Evolutionary conservation across 2,329 filamentous ascomycete species (phyloP), one percentile per base, ranked within the genome.

Genomic region (Cylindrodendrum hubeiense): DNA sequence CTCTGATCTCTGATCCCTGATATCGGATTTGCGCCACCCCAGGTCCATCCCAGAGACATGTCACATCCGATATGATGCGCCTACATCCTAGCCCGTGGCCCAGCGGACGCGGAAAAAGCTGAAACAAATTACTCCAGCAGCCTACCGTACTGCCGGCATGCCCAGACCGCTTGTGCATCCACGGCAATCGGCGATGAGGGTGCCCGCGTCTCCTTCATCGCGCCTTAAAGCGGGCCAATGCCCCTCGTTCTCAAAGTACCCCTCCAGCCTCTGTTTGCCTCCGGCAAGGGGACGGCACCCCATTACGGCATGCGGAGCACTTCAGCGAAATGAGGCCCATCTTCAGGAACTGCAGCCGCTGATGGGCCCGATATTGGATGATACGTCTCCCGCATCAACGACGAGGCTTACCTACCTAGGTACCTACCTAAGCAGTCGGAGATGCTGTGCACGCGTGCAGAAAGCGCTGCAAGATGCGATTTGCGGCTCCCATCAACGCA

Each of bases 181-280:
- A 47, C 52, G 44, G 43, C 63, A 72, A 73, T 72, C 66, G 67
- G 69, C 71, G 67, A 73, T 69, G 65, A 66, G 55, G 57, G 47
- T 44, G 51, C 28, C 53, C 54, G 9, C n/a, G 10, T 30, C 66
- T 61, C 49, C 24, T 62, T 56, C 60, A 54, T 52, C 51, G 49
- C 59, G 47, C 24, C 61, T 57, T 17, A 47, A 58, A 58, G 47
- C 24, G 49, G 60, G 41, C 30, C 47, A 44, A 37, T 50, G 26
- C 54, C 54, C 54, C 54, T 54, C 54, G 15, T 4, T n/a, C 9
- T 39, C 54, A 15, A 49, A 44, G 43, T 39, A 43, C 53, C 41
- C 41, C 41, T 57, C 41, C 19, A 30, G 24, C 28, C 19, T 34
- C 33, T 37, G 26, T 28, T 17, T 19, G 37, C 19, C 51, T 61